phyloP scores from a whole-genome alignment of 805 yeast species.

The Sugiyamaella chiloensis region DNA sequence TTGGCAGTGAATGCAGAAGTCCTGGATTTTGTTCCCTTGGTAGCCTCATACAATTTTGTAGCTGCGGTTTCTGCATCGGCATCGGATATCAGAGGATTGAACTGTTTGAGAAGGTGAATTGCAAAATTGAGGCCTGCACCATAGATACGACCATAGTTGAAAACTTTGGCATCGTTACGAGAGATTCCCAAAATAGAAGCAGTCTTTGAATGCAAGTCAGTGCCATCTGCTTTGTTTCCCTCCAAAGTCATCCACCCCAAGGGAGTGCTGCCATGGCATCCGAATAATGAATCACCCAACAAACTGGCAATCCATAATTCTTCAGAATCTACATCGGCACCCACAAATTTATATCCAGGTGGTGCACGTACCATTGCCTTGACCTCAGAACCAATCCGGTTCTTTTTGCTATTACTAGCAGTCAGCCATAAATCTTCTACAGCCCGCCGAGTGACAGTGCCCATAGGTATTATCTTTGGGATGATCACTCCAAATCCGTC shows the following conservation, averaged over 20 bases:
- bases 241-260: conserved; percentile 99
- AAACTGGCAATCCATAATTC: conserved; percentile 97
- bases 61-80: conserved; percentile 66
- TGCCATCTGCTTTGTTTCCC: conserved; percentile 86
- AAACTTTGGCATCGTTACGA: conserved; percentile 88
- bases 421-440: conserved; percentile 98
- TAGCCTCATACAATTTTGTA: conserved; percentile 63
- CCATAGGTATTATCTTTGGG: conserved; percentile 88
- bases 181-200: conserved; percentile 85
- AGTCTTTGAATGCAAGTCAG: conserved; percentile 93
- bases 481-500: conserved; percentile 62
- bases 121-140: conserved; percentile 97
- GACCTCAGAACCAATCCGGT: conserved; percentile 87
- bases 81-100: conserved; percentile 68
- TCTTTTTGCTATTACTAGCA: conserved; percentile 87
- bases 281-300: conserved; percentile 86
- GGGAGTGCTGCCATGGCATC: conserved; percentile 92
- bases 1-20: conserved; percentile 33
- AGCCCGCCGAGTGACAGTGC: conserved; percentile 93
- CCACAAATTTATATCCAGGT: conserved; percentile 83
- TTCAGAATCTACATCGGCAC: conserved; percentile 98
- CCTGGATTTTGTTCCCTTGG: conserved; percentile 64
- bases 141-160: conserved; percentile 94
- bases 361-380: conserved; percentile 88
- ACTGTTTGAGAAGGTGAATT: conserved; percentile 73